These are phyloP conservation scores for Alternaria triticimaculans DNA, from an alignment of 2,329 filamentous ascomycete genomes.

Conservation along the genomic window DNA sequence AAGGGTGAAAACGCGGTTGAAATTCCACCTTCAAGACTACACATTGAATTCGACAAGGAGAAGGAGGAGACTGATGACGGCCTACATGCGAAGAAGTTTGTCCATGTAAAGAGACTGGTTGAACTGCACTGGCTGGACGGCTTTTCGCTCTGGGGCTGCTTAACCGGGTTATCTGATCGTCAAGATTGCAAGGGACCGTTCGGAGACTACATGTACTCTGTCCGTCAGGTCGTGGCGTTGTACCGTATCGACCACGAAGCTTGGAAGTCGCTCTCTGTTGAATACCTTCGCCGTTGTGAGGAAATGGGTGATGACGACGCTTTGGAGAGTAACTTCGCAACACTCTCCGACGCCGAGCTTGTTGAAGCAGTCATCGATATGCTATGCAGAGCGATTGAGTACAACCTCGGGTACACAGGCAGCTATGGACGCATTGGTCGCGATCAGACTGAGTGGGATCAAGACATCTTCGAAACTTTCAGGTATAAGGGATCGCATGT, in stretches of 20 bases:
- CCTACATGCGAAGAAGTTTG: background rate
- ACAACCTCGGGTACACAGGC: background rate
- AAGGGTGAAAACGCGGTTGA: background rate
- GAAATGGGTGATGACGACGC: background rate
- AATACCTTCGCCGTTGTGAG: background rate
- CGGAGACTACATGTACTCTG: conserved; percentile 4
- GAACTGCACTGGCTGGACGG: conserved; percentile 11
- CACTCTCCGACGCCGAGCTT: background rate
- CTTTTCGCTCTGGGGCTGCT: conserved; percentile 2
- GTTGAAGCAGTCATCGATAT: background rate
- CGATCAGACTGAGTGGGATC: background rate
- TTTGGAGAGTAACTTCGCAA: background rate
- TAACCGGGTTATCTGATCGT: background rate
- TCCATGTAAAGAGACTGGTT: background rate
- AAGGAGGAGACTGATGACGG: background rate
- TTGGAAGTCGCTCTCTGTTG: background rate
- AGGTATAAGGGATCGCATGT: background rate
- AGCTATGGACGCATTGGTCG: background rate
- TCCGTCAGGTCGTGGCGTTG: conserved; percentile 7
- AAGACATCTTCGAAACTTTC: background rate
- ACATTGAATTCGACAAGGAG: background rate
- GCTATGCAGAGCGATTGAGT: background rate
- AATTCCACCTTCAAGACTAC: background rate
- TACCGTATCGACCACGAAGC: background rate
- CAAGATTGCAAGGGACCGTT: background rate